Evolutionary conservation across 1,284 basidiomycete genomes (phyloP), one percentile per base, ranked within the genome.

Genomic region (Malassezia arunalokei): DNA sequence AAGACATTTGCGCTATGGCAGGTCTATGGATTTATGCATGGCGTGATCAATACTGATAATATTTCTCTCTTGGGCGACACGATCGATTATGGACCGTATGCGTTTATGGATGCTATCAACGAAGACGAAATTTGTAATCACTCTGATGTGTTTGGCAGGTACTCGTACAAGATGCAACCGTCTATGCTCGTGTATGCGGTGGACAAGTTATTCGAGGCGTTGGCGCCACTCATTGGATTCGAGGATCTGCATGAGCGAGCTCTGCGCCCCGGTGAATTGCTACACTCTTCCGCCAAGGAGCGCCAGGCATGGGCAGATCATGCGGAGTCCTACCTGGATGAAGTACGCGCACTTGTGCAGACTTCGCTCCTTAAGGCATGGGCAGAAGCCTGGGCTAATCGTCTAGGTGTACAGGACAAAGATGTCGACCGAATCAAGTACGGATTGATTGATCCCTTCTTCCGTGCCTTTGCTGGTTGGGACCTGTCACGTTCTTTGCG

Each of bases 1-100:
- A 77, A 77, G 66, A 96, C 91, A 81, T 86, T 90, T 0, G 92
- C 87, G 2, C 82, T 79, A 2, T 96, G 92, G 92, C 92, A 96
- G 75, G 70, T 68, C 6, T 65, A 75, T 33, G 74, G 73, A 6
- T 70, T 68, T 52, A 72, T 65, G 64, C 69, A 74, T 51, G 76
- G 62, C 54, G 91, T 96, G n/a, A 86, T 95, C 65, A 95, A 95
- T 71, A 94, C 91, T 2, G 91, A 95, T 76, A 75, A 75, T 47
- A 68, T 75, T 31, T 86, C 86, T 2, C 78, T 95, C 27, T 76
- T 88, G 20, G 91, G 91, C 1, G 75, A 91, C 49, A 94, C 90
- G 0, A 94, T 96, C 58, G 92, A 96, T 42, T 64, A 63, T 37
- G 47, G 70, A 14, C 89, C 90, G 43, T 96, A 86, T 65, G 88